A percentile compares a stretch with the other conserved stretches of the same genome.
Evolutionary conservation across 2,329 filamentous ascomycete genomes (phyloP).

Genomic region (Epichloe typhina): DNA sequence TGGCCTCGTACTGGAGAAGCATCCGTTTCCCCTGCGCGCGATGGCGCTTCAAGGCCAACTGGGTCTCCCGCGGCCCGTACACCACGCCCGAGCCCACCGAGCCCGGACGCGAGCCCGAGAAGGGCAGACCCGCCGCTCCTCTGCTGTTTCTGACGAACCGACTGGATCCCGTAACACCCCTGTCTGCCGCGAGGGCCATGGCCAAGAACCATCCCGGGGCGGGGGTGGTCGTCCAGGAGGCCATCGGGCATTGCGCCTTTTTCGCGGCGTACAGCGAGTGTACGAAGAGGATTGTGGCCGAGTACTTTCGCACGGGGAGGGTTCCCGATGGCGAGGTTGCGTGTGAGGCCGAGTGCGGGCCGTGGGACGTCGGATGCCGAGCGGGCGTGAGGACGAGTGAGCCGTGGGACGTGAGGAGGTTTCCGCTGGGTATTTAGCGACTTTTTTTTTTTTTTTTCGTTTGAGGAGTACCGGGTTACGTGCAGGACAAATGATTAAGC

Average conservation of each 20-base stretch:
- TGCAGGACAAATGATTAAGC: not conserved
- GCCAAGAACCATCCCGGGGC: constrained; percentile 10
- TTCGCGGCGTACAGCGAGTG: constrained; percentile 8
- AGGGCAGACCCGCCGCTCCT: constrained; percentile 25
- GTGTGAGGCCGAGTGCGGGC: constrained; percentile 12
- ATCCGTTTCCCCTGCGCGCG: constrained; percentile 27
- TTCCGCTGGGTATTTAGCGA: constrained; percentile 1
- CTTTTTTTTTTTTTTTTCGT: not conserved
- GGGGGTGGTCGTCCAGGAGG: constrained; percentile 11
- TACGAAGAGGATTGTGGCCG: constrained; percentile 7
- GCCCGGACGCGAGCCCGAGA: not conserved
- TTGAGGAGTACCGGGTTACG: not conserved
- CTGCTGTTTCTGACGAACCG: constrained; percentile 29
- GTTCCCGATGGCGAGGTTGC: constrained; percentile 9
- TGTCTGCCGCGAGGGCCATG: constrained; percentile 11
- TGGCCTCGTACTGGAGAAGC: constrained; percentile 21
- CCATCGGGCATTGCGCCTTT: constrained; percentile 10
- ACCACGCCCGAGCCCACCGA: constrained; percentile 15
- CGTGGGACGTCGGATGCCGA: constrained; percentile 8
- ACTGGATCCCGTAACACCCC: constrained; percentile 33
- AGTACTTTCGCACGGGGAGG: constrained; percentile 11
- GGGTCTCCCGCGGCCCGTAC: constrained; percentile 26
- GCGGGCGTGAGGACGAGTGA: not conserved
- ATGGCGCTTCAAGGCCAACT: constrained; percentile 24
- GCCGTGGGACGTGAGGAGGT: not conserved